Evolutionary conservation across 1,284 basidiomycete species (phyloP).

Genomic region (Apiotrichum veenhuisii): DNA sequence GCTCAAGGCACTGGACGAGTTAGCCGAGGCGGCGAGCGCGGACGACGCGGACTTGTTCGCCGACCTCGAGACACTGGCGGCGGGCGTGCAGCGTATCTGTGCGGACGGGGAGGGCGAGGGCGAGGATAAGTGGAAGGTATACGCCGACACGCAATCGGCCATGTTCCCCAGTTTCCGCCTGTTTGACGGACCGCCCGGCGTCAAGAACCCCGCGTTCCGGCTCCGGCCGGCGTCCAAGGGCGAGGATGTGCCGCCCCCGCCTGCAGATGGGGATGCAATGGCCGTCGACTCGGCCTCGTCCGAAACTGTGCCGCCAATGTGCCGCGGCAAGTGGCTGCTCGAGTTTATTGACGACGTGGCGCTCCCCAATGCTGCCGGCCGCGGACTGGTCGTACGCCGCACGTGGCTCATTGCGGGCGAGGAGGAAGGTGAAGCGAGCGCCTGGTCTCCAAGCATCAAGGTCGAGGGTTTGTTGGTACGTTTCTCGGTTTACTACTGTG

Average conservation of each 20-base stretch:
- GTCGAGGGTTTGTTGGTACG: constrained; percentile 38
- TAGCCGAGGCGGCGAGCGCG: constrained; percentile 15
- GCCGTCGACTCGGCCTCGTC: neutral
- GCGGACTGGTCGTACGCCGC: constrained; percentile 31
- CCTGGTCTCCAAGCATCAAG: constrained; percentile 22
- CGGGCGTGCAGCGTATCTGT: constrained; percentile 7
- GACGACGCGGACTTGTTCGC: constrained; percentile 30
- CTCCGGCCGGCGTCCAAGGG: constrained; percentile 11
- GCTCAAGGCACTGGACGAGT: constrained; percentile 36
- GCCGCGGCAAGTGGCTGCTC: constrained; percentile 13
- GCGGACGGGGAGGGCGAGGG: constrained; percentile 1
- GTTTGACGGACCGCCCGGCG: neutral
- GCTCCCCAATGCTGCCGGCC: neutral
- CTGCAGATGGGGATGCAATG: constrained; percentile 5
- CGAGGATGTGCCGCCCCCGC: constrained; percentile 12
- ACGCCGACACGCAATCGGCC: constrained; percentile 5
- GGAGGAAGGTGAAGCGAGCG: constrained; percentile 10
- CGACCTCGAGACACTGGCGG: constrained; percentile 31
- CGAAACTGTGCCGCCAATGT: neutral
- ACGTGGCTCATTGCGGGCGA: constrained; percentile 24
- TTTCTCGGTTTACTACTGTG: neutral
- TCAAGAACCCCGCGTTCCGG: constrained; percentile 12
- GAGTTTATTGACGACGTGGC: constrained; percentile 12
- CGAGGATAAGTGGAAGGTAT: constrained; percentile 1
- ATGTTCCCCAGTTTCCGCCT: constrained; percentile 19